These are phyloP conservation scores for Acacia pycnantha DNA, from an alignment of 331 rosid genomes.

Conservation along the genomic window DNA sequence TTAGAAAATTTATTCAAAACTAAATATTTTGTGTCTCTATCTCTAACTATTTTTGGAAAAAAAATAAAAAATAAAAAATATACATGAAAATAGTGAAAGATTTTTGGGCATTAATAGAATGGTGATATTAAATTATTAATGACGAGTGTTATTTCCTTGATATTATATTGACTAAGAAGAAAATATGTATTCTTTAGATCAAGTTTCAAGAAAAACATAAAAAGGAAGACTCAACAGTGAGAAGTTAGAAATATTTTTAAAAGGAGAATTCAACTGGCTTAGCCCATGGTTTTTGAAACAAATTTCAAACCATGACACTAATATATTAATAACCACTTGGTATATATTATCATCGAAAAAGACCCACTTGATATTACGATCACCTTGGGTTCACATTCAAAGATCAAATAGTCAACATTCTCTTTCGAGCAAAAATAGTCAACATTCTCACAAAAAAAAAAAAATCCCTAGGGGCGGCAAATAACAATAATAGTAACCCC, in stretches of 20 bases:
- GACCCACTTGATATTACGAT: not conserved
- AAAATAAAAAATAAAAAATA: not conserved
- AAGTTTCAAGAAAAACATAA: not conserved
- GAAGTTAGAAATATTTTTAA: not conserved
- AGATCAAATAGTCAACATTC: not conserved
- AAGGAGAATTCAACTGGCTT: not conserved
- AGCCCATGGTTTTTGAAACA: not conserved
- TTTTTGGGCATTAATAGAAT: not conserved
- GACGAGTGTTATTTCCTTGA: not conserved
- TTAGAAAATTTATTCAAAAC: not conserved
- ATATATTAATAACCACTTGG: not conserved
- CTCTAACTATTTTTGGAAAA: not conserved
- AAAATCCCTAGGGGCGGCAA: not conserved
- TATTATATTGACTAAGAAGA: not conserved
- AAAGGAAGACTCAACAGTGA: not conserved
- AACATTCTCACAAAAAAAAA: not conserved
- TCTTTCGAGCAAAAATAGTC: no score
- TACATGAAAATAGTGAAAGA: no score
- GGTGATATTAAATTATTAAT: not conserved
- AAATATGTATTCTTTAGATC: not conserved
- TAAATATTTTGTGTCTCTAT: no score
- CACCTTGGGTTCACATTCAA: not conserved
- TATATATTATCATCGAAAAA: not conserved
- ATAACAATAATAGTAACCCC: not conserved
- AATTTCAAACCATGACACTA: not conserved